Percentiles rank a stretch among this genome's conserved stretches.
Evolutionary conservation across 2,329 filamentous ascomycete genomes (phyloP).

Genomic region (Exophiala xenobiotica): DNA sequence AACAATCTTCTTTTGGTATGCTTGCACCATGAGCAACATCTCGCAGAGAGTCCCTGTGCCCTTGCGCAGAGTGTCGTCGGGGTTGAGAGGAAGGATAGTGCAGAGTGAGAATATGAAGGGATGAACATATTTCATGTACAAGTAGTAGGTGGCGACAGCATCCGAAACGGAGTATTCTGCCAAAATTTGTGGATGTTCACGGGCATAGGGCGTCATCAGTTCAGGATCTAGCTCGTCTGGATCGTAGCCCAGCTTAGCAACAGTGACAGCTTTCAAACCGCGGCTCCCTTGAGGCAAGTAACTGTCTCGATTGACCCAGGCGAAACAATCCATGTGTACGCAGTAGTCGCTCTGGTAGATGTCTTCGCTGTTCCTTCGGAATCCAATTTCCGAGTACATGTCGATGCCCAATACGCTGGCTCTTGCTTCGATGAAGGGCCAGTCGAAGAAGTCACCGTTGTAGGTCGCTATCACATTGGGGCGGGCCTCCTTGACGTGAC

Average conservation of each 20-base stretch:
- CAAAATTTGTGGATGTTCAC: constrained; percentile 85
- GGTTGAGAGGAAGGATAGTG: constrained; percentile 89
- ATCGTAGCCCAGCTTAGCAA: constrained; percentile 96
- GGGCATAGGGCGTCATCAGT: constrained; percentile 87
- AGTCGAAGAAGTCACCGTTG: constrained; percentile 99
- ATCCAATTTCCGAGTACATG: constrained; percentile 98
- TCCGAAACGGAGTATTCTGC: constrained; percentile 99
- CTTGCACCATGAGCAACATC: constrained; percentile 99
- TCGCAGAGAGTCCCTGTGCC: constrained; percentile 98
- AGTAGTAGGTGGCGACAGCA: constrained; percentile 95
- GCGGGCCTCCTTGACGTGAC: constrained; percentile 89
- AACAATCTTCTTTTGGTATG: constrained; percentile 86
- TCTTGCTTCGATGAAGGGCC: constrained; percentile 94
- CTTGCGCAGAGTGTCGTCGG: constrained; percentile 89
- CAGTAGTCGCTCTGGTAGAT: constrained; percentile 96
- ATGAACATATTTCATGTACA: constrained; percentile 99
- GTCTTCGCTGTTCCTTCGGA: constrained; percentile 91
- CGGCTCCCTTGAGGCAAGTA: constrained; percentile 96
- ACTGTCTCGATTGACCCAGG: constrained; percentile 98
- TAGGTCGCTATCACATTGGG: constrained; percentile 99
- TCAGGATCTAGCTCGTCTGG: constrained; percentile 97
- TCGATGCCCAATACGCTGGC: constrained; percentile 94
- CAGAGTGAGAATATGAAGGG: constrained; percentile 98
- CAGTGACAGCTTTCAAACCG: constrained; percentile 95
- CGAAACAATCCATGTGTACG: constrained; percentile 98